A percentile compares a stretch with the other conserved stretches of the same genome.
Evolutionary conservation across 2,329 filamentous ascomycete species (phyloP).

Genomic region (Pyricularia sp.): DNA sequence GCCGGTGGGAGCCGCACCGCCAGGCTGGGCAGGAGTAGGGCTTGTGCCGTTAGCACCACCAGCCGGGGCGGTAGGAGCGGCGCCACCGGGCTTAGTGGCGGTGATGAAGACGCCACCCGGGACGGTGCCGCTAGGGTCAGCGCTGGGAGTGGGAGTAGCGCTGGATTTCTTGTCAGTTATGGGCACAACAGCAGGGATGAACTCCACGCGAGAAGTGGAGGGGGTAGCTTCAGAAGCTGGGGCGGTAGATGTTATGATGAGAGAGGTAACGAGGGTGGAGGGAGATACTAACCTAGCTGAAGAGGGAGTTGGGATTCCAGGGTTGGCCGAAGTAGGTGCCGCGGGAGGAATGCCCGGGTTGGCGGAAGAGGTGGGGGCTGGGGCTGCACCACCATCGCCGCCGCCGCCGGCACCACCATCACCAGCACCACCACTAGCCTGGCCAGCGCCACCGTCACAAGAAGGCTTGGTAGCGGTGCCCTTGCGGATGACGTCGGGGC

Average conservation of each 20-base stretch:
- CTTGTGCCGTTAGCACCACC: neutral
- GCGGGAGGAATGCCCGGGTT: neutral
- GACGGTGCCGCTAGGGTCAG: constrained; percentile 9
- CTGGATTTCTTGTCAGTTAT: neutral
- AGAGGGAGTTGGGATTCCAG: neutral
- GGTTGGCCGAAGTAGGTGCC: neutral
- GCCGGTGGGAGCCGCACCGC: constrained; percentile 7
- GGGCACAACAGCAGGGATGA: neutral
- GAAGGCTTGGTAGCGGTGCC: neutral
- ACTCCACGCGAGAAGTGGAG: neutral
- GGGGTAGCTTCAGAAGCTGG: neutral
- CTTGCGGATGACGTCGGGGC: constrained; percentile 2
- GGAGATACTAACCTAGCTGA: constrained; percentile 16
- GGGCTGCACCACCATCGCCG: neutral
- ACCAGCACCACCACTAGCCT: neutral
- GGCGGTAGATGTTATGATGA: constrained; percentile 1
- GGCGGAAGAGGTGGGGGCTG: neutral
- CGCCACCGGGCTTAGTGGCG: constrained; percentile 6
- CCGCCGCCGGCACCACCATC: neutral
- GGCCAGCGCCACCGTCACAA: constrained; percentile 4
- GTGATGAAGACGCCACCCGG: constrained; percentile 35
- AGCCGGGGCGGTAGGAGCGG: constrained; percentile 7
- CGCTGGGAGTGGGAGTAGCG: neutral
- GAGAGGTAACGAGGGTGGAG: constrained; percentile 1
- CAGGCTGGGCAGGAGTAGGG: neutral